Evolutionary conservation across 2,329 filamentous ascomycete genomes (phyloP), one percentile per base, ranked within the genome.

Genomic region (Monilinia polystroma): DNA sequence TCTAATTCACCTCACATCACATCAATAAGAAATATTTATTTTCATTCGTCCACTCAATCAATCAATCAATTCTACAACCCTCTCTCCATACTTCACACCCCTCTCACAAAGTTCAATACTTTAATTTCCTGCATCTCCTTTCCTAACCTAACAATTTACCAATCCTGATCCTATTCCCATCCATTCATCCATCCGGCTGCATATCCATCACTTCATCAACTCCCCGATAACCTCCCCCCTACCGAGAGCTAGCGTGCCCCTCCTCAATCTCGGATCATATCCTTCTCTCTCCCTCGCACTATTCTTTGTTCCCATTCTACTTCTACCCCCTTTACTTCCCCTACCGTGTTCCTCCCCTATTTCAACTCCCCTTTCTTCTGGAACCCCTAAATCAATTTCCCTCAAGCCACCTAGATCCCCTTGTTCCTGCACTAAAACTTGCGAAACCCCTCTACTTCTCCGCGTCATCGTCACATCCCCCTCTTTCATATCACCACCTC

Each of bases 361-460:
- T 20, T 67, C 63, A 43, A 29, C 32, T 23, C 65, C 69, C 29
- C 72, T 72, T 68, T 68, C 70, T 68, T 41, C 64, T 47, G 32
- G 52, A n/a, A 56, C 43, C 12, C 60, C 60, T 7, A 63, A 32
- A 67, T 57, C 66, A 67, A 71, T 72, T 63, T 73, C 71, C 18
- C 69, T 56, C 47, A 69, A 66, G 14, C 71, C 72, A 35, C 69
- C 72, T 18, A 74, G 55, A 68, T 72, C 71, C 7, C 64, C 55
- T 51, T 38, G 35, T 63, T 43, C 41, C 41, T 43, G 41, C 41
- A 18, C 41, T 14, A 43, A 43, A 43, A 16, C 41, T 16, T 43
- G 41, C 12, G 68, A 54, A 64, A 69, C 47, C 23, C 68, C 63
- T 20, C 62, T 68, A 43, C 67, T 70, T 23, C 67, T 53, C 26